phyloP scores from a whole-genome alignment of 1,284 basidiomycete species.

The Irpex sp. region DNA sequence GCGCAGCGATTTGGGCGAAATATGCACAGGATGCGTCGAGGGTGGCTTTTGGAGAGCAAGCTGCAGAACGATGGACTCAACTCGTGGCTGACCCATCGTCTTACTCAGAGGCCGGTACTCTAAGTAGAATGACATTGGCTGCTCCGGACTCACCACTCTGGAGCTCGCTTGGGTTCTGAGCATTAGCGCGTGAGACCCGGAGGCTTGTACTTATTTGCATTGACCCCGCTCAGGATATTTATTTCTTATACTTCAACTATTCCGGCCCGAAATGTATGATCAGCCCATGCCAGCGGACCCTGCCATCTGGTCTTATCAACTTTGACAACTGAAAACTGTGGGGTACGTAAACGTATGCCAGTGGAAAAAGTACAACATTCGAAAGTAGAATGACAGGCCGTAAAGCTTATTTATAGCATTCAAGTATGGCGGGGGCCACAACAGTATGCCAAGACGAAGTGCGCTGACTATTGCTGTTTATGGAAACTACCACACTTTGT shows the following conservation, averaged over 20 bases:
- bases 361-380: neutral
- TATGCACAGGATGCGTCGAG: constrained; percentile 8
- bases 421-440: neutral
- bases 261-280: too few relatives aligned
- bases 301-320: too few relatives aligned
- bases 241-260: too few relatives aligned
- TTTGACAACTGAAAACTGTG: too few relatives aligned
- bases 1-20: constrained; percentile 12
- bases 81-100: constrained; percentile 1
- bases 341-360: too few relatives aligned
- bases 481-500: neutral
- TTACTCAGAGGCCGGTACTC: constrained; percentile 5
- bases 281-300: too few relatives aligned
- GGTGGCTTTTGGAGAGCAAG: constrained; percentile 6
- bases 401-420: neutral
- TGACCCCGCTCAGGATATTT: too few relatives aligned
- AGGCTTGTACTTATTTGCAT: too few relatives aligned
- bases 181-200: too few relatives aligned
- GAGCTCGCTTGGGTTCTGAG: neutral
- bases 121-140: constrained; percentile 6
- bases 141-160: constrained; percentile 10
- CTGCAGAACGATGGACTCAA: constrained; percentile 3
- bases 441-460: neutral
- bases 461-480: neutral
- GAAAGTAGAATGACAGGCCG: neutral